A percentile compares a stretch with the other conserved stretches of the same genome.
phyloP scores from a whole-genome alignment of 2,329 filamentous ascomycete genomes.

The Alternaria conjuncta region DNA sequence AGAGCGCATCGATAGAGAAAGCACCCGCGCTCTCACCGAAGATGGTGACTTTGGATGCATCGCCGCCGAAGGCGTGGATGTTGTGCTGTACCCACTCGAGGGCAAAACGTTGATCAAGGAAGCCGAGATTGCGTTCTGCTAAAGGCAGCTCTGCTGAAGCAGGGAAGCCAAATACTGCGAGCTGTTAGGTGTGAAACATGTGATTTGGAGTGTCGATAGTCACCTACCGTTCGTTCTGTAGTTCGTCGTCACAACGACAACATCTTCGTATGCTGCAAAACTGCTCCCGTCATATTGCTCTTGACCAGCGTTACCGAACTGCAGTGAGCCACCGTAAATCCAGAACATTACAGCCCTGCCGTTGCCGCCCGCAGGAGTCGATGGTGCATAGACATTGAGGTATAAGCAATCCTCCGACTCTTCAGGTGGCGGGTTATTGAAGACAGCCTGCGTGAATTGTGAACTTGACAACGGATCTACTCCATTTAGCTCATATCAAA shows the following conservation, averaged over 20 bases:
- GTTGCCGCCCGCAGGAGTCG: slow-evolving; percentile 13
- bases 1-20: slow-evolving; percentile 31
- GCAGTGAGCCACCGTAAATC: slow-evolving; percentile 39
- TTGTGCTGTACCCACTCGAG: slow-evolving; percentile 62
- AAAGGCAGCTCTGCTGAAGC: slow-evolving; percentile 27
- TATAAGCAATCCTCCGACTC: slow-evolving; percentile 51
- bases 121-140: slow-evolving; percentile 54
- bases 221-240: slow-evolving; percentile 35
- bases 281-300: slow-evolving; percentile 34
- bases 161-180: slow-evolving; percentile 39
- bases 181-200: not conserved
- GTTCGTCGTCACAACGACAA: slow-evolving; percentile 36
- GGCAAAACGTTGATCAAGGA: slow-evolving; percentile 63
- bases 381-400: slow-evolving; percentile 48
- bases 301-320: slow-evolving; percentile 31
- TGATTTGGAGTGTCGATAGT: too few species aligned
- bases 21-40: slow-evolving; percentile 41
- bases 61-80: slow-evolving; percentile 57
- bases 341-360: slow-evolving; percentile 39
- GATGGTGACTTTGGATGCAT: slow-evolving; percentile 58
- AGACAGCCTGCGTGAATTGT: slow-evolving; percentile 20
- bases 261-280: slow-evolving; percentile 40
- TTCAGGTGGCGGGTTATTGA: slow-evolving; percentile 30
- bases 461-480: slow-evolving; percentile 26
- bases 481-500: not conserved